These are phyloP conservation scores for Polychytrium aggregatum DNA, from an alignment of 192 early-diverging fungal genomes.

Conservation along the genomic window DNA sequence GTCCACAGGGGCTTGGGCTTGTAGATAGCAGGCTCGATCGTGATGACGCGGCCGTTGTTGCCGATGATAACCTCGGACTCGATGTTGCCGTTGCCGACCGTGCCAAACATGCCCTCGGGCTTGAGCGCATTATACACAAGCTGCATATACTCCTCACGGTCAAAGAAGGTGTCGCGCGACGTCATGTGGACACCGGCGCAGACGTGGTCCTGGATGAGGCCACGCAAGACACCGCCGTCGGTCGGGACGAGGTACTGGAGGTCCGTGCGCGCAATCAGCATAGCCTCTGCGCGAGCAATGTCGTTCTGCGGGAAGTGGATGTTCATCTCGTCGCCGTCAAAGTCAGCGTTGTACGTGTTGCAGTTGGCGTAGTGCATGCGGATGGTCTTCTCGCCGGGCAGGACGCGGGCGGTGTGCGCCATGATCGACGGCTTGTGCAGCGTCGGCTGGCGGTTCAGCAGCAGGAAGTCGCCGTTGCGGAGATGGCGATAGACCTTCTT, in stretches of 20 bases:
- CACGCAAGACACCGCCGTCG: slow-evolving; percentile 89
- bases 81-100: slow-evolving; percentile 45
- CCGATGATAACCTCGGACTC: slow-evolving; percentile 40
- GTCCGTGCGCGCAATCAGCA: slow-evolving; percentile 89
- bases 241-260: slow-evolving; percentile 96
- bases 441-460: slow-evolving; percentile 98
- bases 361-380: slow-evolving; percentile 98
- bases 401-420: slow-evolving; percentile 88
- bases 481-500: slow-evolving; percentile 97
- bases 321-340: slow-evolving; percentile 99
- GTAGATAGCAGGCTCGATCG: slow-evolving; percentile 76
- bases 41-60: slow-evolving; percentile 62
- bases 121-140: slow-evolving; percentile 80
- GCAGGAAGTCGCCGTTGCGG: slow-evolving; percentile 91
- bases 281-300: slow-evolving; percentile 88
- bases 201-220: slow-evolving; percentile 98
- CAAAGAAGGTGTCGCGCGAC: slow-evolving; percentile 76
- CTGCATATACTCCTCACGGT: slow-evolving; percentile 84
- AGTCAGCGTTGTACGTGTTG: slow-evolving; percentile 70
- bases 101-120: slow-evolving; percentile 60
- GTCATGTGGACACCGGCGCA: slow-evolving; percentile 94
- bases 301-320: slow-evolving; percentile 99
- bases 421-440: slow-evolving; percentile 99
- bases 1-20: slow-evolving; percentile 89
- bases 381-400: slow-evolving; percentile 96